phyloP scores from a whole-genome alignment of 208 protist species.

The Leptomonas pyrrhocoris region DNA sequence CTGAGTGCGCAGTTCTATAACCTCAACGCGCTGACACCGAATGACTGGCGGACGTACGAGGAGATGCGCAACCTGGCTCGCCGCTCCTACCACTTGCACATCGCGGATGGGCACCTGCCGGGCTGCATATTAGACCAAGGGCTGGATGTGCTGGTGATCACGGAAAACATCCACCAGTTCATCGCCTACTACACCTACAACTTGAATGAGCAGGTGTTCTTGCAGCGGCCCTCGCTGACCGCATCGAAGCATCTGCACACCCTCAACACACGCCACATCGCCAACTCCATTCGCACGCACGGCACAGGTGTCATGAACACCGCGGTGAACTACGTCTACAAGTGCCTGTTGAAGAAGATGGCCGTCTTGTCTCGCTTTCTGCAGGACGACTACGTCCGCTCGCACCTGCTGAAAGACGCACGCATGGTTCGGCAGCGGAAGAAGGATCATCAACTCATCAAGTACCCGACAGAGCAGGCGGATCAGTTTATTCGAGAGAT shows the following conservation, averaged over 20 bases:
- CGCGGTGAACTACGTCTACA: conserved; percentile 97
- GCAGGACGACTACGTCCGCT: conserved; percentile 97
- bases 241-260: conserved; percentile 94
- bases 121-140: conserved; percentile 94
- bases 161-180: conserved; percentile 98
- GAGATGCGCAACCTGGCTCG: conserved; percentile 96
- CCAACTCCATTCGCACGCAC: conserved; percentile 97
- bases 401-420: conserved; percentile 70
- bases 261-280: conserved; percentile 96
- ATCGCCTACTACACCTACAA: conserved; percentile 97
- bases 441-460: conserved; percentile 49
- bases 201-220: conserved; percentile 97
- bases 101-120: conserved; percentile 91
- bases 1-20: conserved; percentile 97
- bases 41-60: conserved; percentile 96
- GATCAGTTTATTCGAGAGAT: conserved; percentile 94
- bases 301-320: conserved; percentile 99
- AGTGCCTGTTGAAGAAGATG: conserved; percentile 95
- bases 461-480: conserved; percentile 91
- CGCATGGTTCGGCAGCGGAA: conserved; percentile 71
- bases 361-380: conserved; percentile 96
- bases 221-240: conserved; percentile 82
- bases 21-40: conserved; percentile 93
- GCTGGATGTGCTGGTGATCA: conserved; percentile 97
- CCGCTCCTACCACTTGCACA: conserved; percentile 89